These are phyloP conservation scores for Penicillium pancosmium DNA, from an alignment of 495 filamentous ascomycete species.

Conservation along the genomic window DNA sequence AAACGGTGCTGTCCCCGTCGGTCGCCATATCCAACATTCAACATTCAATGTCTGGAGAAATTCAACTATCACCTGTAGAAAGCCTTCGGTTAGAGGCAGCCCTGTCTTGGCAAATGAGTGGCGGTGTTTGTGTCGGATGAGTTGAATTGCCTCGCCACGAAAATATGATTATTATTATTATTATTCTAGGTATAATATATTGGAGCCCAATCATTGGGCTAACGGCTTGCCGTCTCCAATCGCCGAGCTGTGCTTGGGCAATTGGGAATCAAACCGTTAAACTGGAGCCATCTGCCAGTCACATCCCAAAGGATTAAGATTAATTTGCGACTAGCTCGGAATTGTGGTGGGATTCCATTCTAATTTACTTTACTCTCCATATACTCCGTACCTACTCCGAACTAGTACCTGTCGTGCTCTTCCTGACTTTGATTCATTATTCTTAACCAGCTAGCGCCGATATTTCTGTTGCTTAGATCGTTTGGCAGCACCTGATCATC, in stretches of 20 bases:
- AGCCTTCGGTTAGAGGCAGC: neutral
- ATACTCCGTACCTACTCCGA: neutral
- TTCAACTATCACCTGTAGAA: neutral
- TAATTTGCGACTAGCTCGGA: too few relatives aligned
- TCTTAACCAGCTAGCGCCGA: neutral
- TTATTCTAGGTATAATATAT: neutral
- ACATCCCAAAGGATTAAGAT: too few relatives aligned
- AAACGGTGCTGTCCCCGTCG: neutral
- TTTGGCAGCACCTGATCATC: neutral
- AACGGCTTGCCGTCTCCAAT: neutral
- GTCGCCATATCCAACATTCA: too few relatives aligned
- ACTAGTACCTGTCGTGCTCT: too few relatives aligned
- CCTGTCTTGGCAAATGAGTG: neutral
- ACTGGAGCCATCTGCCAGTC: neutral
- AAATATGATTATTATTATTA: neutral
- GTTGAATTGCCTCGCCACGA: neutral
- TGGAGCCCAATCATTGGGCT: neutral
- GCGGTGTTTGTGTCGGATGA: conserved; percentile 1
- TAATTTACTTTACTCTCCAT: neutral
- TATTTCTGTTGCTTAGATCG: neutral
- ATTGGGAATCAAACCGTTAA: neutral
- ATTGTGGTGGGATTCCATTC: too few relatives aligned
- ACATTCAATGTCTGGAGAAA: neutral
- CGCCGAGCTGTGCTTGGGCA: neutral
- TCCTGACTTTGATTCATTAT: neutral